Evolutionary conservation across 352 stramenopile genomes (phyloP).

Genomic region (Blastocystis sp.): DNA sequence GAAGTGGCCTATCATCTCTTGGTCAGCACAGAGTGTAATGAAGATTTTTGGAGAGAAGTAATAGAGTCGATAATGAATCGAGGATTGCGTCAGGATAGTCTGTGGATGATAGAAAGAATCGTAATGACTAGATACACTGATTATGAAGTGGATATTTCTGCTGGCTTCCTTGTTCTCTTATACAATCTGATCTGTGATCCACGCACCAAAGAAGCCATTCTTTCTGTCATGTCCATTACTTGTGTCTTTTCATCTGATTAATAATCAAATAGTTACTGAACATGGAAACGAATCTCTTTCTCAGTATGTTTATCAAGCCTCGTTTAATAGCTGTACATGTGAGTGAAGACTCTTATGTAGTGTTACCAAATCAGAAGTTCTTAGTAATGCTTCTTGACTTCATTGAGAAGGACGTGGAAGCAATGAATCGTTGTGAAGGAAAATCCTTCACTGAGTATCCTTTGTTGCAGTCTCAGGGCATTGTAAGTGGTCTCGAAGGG

Average conservation of each 20-base stretch:
- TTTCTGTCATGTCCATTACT: too few relatives aligned
- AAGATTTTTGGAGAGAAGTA: background rate
- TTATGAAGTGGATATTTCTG: conserved; percentile 54
- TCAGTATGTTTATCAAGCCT: too few relatives aligned
- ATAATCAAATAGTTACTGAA: too few relatives aligned
- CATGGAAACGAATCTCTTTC: too few relatives aligned
- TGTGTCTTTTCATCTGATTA: too few relatives aligned
- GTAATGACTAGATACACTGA: conserved; percentile 2
- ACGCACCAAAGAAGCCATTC: background rate
- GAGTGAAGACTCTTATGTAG: background rate
- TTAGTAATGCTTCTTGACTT: background rate
- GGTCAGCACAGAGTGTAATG: background rate
- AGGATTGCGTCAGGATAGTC: background rate
- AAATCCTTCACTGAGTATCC: background rate
- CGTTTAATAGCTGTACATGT: too few relatives aligned
- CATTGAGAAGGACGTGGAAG: background rate
- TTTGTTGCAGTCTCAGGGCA: background rate
- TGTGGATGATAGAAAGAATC: background rate
- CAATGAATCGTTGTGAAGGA: background rate
- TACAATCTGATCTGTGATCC: background rate
- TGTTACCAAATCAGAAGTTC: background rate
- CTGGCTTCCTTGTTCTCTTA: background rate
- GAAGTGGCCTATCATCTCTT: background rate
- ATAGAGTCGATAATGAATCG: background rate
- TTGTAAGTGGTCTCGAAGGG: background rate